These are phyloP conservation scores for Orbilia ellipsospora DNA, from an alignment of 2,329 filamentous ascomycete species.

Conservation along the genomic window DNA sequence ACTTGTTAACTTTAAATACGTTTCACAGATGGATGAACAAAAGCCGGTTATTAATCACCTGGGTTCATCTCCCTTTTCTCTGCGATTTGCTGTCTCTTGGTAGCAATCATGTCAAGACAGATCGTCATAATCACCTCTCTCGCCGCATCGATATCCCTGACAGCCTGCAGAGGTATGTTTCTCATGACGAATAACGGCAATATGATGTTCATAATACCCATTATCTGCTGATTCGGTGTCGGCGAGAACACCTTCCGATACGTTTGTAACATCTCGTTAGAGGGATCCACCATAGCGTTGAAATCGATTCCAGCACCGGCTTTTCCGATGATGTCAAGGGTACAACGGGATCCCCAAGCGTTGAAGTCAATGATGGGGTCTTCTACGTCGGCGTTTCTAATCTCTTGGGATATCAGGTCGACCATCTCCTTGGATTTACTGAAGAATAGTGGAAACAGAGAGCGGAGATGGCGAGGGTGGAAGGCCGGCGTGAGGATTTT, in stretches of 20 bases:
- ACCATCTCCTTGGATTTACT: conserved; percentile 76
- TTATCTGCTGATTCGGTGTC: conserved; percentile 59
- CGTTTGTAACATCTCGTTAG: conserved; percentile 70
- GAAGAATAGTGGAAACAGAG: conserved; percentile 88
- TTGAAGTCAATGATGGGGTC: conserved; percentile 69
- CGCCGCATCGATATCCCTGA: conserved; percentile 72
- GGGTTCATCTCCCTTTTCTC: conserved; percentile 61
- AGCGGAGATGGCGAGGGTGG: conserved; percentile 80
- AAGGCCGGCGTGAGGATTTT: conserved; percentile 85
- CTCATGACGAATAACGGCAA: conserved; percentile 72
- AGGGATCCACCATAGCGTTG: conserved; percentile 68
- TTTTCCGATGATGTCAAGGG: conserved; percentile 79
- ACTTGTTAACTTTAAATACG: neutral
- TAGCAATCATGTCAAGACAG: conserved; percentile 75
- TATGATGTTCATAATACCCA: conserved; percentile 70
- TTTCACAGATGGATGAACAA: neutral
- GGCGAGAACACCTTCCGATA: conserved; percentile 71
- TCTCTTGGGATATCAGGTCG: conserved; percentile 69
- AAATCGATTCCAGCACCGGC: conserved; percentile 80
- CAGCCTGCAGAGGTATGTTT: conserved; percentile 76
- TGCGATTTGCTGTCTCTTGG: conserved; percentile 73
- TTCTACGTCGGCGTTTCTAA: conserved; percentile 62
- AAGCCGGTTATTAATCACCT: conserved; percentile 58
- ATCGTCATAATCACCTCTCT: conserved; percentile 71
- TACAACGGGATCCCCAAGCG: conserved; percentile 74